A percentile compares a stretch with the other conserved stretches of the same genome.
These are phyloP conservation scores for Oryza meyeriana DNA, from an alignment of 176 grass and related monocot genomes.

Conservation along the genomic window DNA sequence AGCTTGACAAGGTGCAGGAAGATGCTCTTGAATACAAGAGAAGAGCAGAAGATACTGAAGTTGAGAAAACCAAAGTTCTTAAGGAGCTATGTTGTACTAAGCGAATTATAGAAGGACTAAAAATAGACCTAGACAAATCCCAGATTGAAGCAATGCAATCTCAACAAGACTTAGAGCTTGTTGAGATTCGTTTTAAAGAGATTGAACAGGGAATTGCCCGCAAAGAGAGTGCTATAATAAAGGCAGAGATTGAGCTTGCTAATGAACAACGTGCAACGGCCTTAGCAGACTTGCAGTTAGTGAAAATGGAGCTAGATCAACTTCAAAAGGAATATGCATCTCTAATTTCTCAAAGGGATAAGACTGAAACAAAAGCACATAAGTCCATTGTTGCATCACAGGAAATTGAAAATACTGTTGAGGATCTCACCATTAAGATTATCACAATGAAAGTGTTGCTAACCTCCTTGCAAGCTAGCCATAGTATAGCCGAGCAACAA, in stretches of 20 bases:
- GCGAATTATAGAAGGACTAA: conserved; percentile 64
- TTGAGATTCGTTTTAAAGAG: conserved; percentile 57
- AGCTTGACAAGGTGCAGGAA: conserved; percentile 51
- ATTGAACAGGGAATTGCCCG: conserved; percentile 54
- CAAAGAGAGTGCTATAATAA: conserved; percentile 51
- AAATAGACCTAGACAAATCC: conserved; percentile 58
- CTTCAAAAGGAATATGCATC: conserved; percentile 53
- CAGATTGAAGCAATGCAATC: conserved; percentile 56
- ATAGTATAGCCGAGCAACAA: conserved; percentile 64
- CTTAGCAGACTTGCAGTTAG: conserved; percentile 52
- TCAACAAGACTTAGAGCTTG: conserved; percentile 64
- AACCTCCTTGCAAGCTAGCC: conserved; percentile 54
- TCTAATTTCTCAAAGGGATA: conserved; percentile 52
- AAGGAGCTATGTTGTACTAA: conserved; percentile 42
- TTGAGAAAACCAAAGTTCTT: conserved; percentile 41
- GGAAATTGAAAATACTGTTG: conserved; percentile 54
- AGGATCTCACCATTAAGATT: conserved; percentile 63
- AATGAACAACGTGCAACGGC: conserved; percentile 42
- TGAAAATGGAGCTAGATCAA: conserved; percentile 60
- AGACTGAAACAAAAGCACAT: conserved; percentile 42
- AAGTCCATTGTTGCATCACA: conserved; percentile 34
- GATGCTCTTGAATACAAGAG: conserved; percentile 47
- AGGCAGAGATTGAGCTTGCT: conserved; percentile 62
- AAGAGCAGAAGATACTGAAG: conserved; percentile 44
- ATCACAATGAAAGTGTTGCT: conserved; percentile 49